Evolutionary conservation across 306 rosid genomes (phyloP).

Genomic region (Coriaria nepalensis): DNA sequence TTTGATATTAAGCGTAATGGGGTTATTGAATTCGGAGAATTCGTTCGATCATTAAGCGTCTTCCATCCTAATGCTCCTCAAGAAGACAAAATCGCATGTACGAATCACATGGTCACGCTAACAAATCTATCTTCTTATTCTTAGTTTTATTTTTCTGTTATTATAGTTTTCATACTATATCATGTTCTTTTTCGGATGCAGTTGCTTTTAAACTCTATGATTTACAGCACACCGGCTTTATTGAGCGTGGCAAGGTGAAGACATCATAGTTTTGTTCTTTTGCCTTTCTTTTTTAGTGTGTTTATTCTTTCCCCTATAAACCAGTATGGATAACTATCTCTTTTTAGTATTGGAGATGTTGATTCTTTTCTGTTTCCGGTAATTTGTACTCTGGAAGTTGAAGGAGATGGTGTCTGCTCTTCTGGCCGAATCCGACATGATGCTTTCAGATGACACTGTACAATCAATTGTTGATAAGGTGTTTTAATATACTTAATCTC

Average conservation of each 20-base stretch:
- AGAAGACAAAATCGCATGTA: slow-evolving; percentile 55
- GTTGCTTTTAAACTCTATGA: slow-evolving; percentile 82
- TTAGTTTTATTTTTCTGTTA: too few relatives aligned
- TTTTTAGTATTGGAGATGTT: neutral
- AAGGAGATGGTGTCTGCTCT: slow-evolving; percentile 85
- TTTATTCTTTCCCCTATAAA: slow-evolving; percentile 2
- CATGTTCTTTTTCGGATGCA: slow-evolving; percentile 19
- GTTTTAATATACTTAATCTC: neutral
- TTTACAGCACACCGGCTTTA: slow-evolving; percentile 67
- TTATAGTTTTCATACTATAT: slow-evolving; percentile 3
- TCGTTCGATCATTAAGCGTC: slow-evolving; percentile 61
- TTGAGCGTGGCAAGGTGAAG: slow-evolving; percentile 71
- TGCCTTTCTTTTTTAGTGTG: neutral
- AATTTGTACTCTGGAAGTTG: slow-evolving; percentile 27
- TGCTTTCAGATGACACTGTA: slow-evolving; percentile 59
- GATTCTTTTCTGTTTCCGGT: neutral
- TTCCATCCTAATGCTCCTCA: slow-evolving; percentile 60
- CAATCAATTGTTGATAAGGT: slow-evolving; percentile 83
- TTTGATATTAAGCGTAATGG: slow-evolving; percentile 60
- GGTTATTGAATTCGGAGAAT: slow-evolving; percentile 61
- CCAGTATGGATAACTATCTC: slow-evolving; percentile 1
- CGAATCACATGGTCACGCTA: slow-evolving; percentile 4
- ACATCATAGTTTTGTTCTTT: neutral
- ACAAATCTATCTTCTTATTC: too few relatives aligned
- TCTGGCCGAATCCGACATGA: slow-evolving; percentile 64